Conservation (phyloP, 805 yeast genomes). For the Pichia membranifaciens region DNA sequence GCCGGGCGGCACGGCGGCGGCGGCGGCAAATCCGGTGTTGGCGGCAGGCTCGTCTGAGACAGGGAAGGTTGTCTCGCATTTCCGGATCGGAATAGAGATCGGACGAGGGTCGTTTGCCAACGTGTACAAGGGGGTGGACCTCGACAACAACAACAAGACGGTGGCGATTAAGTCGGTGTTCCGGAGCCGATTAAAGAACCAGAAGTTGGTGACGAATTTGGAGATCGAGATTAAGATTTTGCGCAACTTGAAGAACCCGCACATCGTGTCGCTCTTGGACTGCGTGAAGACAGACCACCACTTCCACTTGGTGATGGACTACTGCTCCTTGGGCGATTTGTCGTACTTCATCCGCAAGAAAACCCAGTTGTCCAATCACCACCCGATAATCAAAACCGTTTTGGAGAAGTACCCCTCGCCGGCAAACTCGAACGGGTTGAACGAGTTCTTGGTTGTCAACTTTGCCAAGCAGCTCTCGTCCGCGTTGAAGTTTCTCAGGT, state of each 20-base stretch:
- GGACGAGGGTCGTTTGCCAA: conserved; percentile 96
- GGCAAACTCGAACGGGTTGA: conserved; percentile 65
- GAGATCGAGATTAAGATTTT: conserved; percentile 89
- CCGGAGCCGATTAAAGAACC: conserved; percentile 73
- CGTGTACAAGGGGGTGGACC: conserved; percentile 77
- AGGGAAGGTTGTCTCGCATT: conserved; percentile 36
- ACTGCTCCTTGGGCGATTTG: conserved; percentile 91
- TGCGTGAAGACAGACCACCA: conserved; percentile 69
- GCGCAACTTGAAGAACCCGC: conserved; percentile 86
- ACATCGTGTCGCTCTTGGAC: conserved; percentile 81
- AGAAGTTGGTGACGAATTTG: conserved; percentile 81
- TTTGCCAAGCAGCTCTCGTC: conserved; percentile 82
- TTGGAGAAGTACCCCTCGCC: conserved; percentile 83
- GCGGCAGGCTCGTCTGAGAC: conserved; percentile 13
- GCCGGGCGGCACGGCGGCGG: not conserved
- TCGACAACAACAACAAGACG: conserved; percentile 41
- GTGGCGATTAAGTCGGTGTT: conserved; percentile 90
- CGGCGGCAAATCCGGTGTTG: conserved; percentile 6
- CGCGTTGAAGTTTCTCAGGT: conserved; percentile 76
- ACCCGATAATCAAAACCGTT: conserved; percentile 73
- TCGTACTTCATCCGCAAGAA: conserved; percentile 79
- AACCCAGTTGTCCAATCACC: conserved; percentile 61
- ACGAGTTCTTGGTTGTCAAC: conserved; percentile 72
- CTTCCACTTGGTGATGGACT: conserved; percentile 91
- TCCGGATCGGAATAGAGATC: conserved; percentile 70